Base-by-base conservation (phyloP, 106 monocot species). In the Phalaenopsis aphrodite region DNA sequence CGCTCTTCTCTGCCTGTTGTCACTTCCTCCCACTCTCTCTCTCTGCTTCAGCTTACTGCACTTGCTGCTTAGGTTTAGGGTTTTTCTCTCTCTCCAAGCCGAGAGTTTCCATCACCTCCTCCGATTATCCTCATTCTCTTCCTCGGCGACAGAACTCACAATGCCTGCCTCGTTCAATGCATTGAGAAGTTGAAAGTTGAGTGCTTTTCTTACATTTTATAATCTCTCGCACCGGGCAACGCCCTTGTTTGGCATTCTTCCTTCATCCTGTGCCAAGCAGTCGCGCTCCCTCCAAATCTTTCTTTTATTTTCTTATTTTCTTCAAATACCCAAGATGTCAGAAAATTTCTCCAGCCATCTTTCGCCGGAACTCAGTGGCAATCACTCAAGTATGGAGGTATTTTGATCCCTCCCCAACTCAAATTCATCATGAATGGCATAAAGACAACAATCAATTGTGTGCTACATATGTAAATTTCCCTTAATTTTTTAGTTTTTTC, bases 241-340 rank as follows among this genome's bases (percentile, higher is more conserved):
- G 87, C 79, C 80, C 84, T 89, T 83, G 87, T 82, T 89, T 56
- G 14, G 81, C 79, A 23, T 68, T 79, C 72, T 5, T 64, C 49
- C 77, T 3, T 66, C 76, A 41, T 78, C 42, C 36, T 65, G 1
- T 7, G 49, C 4, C 57, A 12, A 55, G 56, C 49, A 48, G 61
- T 19, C 19, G 52, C 78, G n/a, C 41, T 39, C 65, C 72, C 55
- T 41, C 55, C 64, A 18, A 74, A 81, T 16, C 18, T 14, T 79
- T 84, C 72, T 11, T 11, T n/a, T n/a, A n/a, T n/a, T n/a, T 52
- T 52, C 52, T 11, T 14, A 52, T 42, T 19, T 82, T 47, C 16
- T 56, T 18, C 74, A 42, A 72, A 75, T 66, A 7, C 43, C 52
- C n/a, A n/a, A n/a, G n/a, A n/a, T n/a, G n/a, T n/a, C n/a, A n/a